Base-by-base conservation (phyloP, 495 filamentous ascomycete genomes). In the Xylaria bambusicola region DNA sequence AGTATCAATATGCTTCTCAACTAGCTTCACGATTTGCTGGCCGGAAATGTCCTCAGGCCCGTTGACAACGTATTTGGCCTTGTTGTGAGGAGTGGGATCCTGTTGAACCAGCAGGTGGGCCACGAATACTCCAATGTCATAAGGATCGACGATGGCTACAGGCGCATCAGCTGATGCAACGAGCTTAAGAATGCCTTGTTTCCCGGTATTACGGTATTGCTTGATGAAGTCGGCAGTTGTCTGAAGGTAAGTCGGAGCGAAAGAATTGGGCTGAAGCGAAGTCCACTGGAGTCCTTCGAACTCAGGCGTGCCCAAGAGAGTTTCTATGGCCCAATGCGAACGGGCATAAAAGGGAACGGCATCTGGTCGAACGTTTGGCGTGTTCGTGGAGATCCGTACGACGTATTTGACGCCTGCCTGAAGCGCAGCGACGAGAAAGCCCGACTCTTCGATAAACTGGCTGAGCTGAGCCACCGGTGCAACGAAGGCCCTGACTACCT, bases 371-470 rank as follows among this genome's bases (percentile, higher is more conserved):
- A 79, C 77, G 38, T 75, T 77, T 2, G 75, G 68, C 6, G 74
- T 75, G 0, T 68, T 73, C 0, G 77, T 80, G 1, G 77, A 80
- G 57, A 79, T 80, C 17, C 77, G 74, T 35, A 80, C 76, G 8
- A 79, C 73, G 61, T 80, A 80, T 47, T 77, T 59, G n/a, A 80
- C 73, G 18, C 73, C 71, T 1, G 77, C 77, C 1, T 65, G 53
- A 26, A 78, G 75, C 23, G 75, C 75, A 1, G 61, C 62, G 10
- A 75, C 0, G 46, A 74, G 64, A 51, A 80, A 77, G 0, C 60
- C 61, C 0, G 75, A 71, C 58, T 80, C 77, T n/a, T 78, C 75
- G 41, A 70, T 65, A 50, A 80, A 80, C 27, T 77, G 72, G 29
- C 63, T 71, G 0, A 71, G 71, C 24, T 71, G 56, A 49, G 70